Base-by-base conservation (phyloP, 148 eudicot species). In the Camellia sinensis region DNA sequence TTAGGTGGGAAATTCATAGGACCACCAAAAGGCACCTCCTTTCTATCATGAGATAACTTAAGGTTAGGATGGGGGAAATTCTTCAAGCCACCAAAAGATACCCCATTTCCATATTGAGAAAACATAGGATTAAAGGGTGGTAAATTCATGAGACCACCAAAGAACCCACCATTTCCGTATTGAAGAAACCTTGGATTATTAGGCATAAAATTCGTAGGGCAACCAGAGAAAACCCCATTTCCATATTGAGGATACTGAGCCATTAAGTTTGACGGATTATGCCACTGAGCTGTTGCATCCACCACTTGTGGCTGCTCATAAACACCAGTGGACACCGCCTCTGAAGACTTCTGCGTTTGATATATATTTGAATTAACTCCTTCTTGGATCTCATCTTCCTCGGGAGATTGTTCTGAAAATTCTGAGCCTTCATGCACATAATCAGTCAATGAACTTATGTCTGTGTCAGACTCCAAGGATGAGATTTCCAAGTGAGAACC, bases 401-500 rank as follows among this genome's bases (percentile, higher is more conserved):
- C 22, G 3, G 67, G 5, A 11, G 65, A n/a, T 4, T 13, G 52
- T 53, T 57, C 61, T 40, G 29, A 40, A n/a, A 22, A 46, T 18
- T 40, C 19, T 59, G 78, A 59, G 13, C 40, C 61, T 44, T 29
- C 78, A 41, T 75, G 78, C n/a, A 60, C 67, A 11, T 18, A 10
- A 60, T 75, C 78, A 75, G 67, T 75, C 61, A 59, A 43, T 8
- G 67, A 60, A 74, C 0, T 40, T 9, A 59, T 5, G 12, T 74
- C 77, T 37, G 65, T 40, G 18, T 74, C 77, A 40, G 77, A 54
- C 15, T 73, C 63, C 21, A 53, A 13, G 15, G 63, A 54, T 13
- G 60, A 73, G 11, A 73, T 17, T 37, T 74, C 77, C 66, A 57
- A 74, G 11, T 74, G 65, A 74, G 65, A 74, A 74, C 65, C 77